Evolutionary conservation across 768 basidiomycete species (phyloP), one percentile per base, ranked within the genome.

Genomic region (Roridomyces roridus): DNA sequence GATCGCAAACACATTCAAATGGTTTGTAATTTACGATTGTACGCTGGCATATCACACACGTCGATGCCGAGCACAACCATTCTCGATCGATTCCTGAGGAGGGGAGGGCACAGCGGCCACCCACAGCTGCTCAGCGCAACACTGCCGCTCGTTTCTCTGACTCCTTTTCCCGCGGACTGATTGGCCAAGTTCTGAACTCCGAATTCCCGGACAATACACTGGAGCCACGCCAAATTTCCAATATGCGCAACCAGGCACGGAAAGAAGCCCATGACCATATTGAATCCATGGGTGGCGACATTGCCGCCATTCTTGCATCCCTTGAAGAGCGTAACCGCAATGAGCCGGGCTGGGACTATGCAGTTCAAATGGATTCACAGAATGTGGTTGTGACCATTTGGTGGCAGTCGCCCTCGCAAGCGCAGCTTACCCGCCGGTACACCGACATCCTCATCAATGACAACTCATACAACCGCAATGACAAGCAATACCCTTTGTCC

Each of bases 361-460:
- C 61, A 3, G 26, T 71, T 17, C 60, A 59, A 44, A 15, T 70
- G 4, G 62, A 69, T 31, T 57, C 60, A 4, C 10, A 45, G 11
- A 55, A 51, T 17, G 43, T 59, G 4, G 58, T 69, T 11, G 62
- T 46, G 35, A 66, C 43, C 6, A 14, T 73, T 4, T 73, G 68
- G 64, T 76, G 74, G 73, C 70, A 71, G 53, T 71, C 68, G 15
- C 72, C 72, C 15, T 18, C 28, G 2, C 73, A 75, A 50, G 57
- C 50, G 1, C 46, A 63, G 4, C 63, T 73, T 11, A 59, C 61
- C 8, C 25, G 48, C 24, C 59, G 59, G 4, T 72, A 55, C 44
- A 20, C 47, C 21, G 72, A 75, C 59, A 63, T 75, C 29, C 57
- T 75, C 9, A 67, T 75, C 35, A 71, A 66, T 50, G 72, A 76